Evolutionary conservation across 2,329 filamentous ascomycete genomes (phyloP).

Genomic region (Phoma sp.): DNA sequence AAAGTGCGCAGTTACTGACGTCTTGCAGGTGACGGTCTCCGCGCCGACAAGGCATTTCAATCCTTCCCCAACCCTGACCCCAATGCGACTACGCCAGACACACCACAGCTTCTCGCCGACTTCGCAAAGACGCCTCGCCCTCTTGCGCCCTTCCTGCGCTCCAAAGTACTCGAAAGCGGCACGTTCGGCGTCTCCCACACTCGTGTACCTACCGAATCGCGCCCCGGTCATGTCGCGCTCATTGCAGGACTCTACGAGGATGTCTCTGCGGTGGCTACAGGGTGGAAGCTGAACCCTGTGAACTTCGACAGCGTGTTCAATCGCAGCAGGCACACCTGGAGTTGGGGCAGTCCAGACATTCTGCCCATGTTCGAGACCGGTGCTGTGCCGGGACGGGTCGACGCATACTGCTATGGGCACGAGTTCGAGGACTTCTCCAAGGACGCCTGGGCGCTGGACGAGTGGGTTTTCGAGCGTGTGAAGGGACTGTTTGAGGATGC

Average conservation of each 20-base stretch:
- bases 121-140: conserved; percentile 70
- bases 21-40: conserved; percentile 77
- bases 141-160: conserved; percentile 89
- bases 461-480: conserved; percentile 95
- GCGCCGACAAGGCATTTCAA: conserved; percentile 97
- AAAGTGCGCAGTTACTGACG: background rate
- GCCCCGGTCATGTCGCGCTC: conserved; percentile 93
- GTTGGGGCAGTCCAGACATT: conserved; percentile 98
- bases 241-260: conserved; percentile 98
- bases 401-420: conserved; percentile 82
- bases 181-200: conserved; percentile 98
- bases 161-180: conserved; percentile 83
- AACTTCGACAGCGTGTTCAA: conserved; percentile 99
- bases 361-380: conserved; percentile 95
- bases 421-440: conserved; percentile 91
- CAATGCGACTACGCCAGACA: conserved; percentile 55
- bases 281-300: conserved; percentile 98
- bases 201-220: conserved; percentile 93
- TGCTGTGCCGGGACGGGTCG: conserved; percentile 84
- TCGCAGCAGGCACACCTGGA: conserved; percentile 95
- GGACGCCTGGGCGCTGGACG: conserved; percentile 81
- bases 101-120: conserved; percentile 9
- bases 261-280: conserved; percentile 94
- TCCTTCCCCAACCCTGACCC: conserved; percentile 86
- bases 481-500: conserved; percentile 86